Conservation (phyloP, 1,284 basidiomycete genomes). For the Pholiota adiposa region DNA sequence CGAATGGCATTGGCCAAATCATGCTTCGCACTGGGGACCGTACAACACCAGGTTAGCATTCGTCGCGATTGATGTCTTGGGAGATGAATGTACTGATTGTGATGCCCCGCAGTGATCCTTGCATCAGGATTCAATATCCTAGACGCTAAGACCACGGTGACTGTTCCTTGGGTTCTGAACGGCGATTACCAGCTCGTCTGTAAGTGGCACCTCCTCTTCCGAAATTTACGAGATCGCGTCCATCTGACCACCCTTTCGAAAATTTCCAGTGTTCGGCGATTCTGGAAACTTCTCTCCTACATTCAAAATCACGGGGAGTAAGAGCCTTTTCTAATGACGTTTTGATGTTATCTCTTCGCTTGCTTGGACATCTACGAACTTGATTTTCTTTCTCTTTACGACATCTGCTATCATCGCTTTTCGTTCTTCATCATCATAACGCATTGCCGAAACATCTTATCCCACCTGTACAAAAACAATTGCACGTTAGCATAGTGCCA, state of each 20-base stretch:
- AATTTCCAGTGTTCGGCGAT: conserved; percentile 36
- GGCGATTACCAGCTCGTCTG: conserved; percentile 36
- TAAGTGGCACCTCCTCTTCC: conserved; percentile 24
- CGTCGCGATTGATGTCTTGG: conserved; percentile 30
- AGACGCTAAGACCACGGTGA: conserved; percentile 15
- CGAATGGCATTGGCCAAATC: conserved; percentile 38
- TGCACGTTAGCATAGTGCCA: not conserved
- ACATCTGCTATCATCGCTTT: not conserved
- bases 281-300: conserved; percentile 37
- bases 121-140: conserved; percentile 23
- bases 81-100: conserved; percentile 26
- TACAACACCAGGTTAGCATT: conserved; percentile 33
- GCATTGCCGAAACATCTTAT: no score
- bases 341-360: not conserved
- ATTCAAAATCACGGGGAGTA: conserved; percentile 37
- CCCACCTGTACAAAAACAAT: not conserved
- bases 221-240: not conserved
- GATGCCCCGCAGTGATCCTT: conserved; percentile 19
- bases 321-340: not conserved
- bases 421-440: not conserved
- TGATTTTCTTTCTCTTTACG: not conserved
- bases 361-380: not conserved
- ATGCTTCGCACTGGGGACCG: conserved; percentile 32
- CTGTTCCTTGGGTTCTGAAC: conserved; percentile 24
- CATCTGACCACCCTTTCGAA: not conserved